Percentiles rank a stretch among this genome's conserved stretches.
Evolutionary conservation across 352 stramenopile species (phyloP).

Genomic region (Phytophthora colocasiae): DNA sequence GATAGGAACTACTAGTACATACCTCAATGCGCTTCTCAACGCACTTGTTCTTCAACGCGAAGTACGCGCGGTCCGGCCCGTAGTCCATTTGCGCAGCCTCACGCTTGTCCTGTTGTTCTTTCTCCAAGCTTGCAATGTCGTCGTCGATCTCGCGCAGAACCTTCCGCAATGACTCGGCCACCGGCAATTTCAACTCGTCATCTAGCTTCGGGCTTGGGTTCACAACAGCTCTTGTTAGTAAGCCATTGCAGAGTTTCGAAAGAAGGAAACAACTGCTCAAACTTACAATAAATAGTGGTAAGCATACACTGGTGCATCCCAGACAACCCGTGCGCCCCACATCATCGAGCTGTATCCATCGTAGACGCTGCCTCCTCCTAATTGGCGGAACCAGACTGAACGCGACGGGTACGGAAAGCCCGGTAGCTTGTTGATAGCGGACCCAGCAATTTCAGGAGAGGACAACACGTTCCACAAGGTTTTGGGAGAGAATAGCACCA

Average conservation of each 20-base stretch:
- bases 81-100: conserved; percentile 63
- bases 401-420: conserved; percentile 29
- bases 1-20: conserved; percentile 6
- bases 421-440: conserved; percentile 50
- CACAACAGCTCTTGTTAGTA: conserved; percentile 16
- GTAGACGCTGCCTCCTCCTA: conserved; percentile 65
- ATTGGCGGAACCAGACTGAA: conserved; percentile 63
- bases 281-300: conserved; percentile 86
- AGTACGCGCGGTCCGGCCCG: conserved; percentile 76
- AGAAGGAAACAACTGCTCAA: background rate
- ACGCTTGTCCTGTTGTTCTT: conserved; percentile 51
- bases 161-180: conserved; percentile 76
- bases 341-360: conserved; percentile 46
- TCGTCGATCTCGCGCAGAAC: conserved; percentile 71
- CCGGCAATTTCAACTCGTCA: conserved; percentile 52
- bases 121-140: conserved; percentile 64
- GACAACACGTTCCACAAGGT: conserved; percentile 52
- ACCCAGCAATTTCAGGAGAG: conserved; percentile 30
- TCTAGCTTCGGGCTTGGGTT: conserved; percentile 63
- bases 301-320: conserved; percentile 70
- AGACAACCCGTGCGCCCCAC: conserved; percentile 66
- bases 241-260: background rate
- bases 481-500: conserved; percentile 57
- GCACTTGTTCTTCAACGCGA: conserved; percentile 77
- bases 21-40: conserved; percentile 83